These are phyloP conservation scores for Sarcomyxa edulis DNA, from an alignment of 768 basidiomycete genomes.

Conservation along the genomic window DNA sequence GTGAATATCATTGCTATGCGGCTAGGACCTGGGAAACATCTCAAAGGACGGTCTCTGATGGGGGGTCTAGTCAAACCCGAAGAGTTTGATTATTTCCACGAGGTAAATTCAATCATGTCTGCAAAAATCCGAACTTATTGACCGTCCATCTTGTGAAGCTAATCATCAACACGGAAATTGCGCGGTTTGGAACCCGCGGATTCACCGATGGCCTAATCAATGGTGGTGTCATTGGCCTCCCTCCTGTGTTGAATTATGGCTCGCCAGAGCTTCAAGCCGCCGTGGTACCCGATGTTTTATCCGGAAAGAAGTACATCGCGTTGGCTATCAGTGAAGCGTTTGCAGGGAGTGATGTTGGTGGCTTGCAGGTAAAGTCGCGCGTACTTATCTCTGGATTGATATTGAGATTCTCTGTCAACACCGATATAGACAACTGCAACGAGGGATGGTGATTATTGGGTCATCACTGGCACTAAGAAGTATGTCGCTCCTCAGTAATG, in stretches of 20 bases:
- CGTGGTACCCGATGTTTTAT: conserved; percentile 69
- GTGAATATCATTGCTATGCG: conserved; percentile 84
- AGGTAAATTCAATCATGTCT: conserved; percentile 36
- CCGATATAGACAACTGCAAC: conserved; percentile 83
- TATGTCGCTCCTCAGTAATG: conserved; percentile 21
- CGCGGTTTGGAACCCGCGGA: conserved; percentile 78
- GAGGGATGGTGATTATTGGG: conserved; percentile 81
- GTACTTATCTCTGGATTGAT: too few species aligned
- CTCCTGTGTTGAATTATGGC: conserved; percentile 86
- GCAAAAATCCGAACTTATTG: neutral
- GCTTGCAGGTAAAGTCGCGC: too few species aligned
- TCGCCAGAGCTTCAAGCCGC: conserved; percentile 64
- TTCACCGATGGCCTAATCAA: conserved; percentile 85
- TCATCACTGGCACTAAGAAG: conserved; percentile 95
- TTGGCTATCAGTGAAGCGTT: conserved; percentile 94
- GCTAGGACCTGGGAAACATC: conserved; percentile 84
- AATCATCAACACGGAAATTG: conserved; percentile 78
- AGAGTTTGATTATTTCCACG: conserved; percentile 94
- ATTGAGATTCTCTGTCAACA: too few species aligned
- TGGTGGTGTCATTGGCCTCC: conserved; percentile 81
- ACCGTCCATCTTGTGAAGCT: conserved; percentile 33
- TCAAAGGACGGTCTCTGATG: conserved; percentile 71
- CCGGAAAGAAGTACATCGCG: conserved; percentile 80
- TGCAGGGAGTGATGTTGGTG: conserved; percentile 82
- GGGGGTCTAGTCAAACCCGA: conserved; percentile 73